Base-by-base conservation (phyloP, 2,329 filamentous ascomycete genomes). In the Capronia americana region DNA sequence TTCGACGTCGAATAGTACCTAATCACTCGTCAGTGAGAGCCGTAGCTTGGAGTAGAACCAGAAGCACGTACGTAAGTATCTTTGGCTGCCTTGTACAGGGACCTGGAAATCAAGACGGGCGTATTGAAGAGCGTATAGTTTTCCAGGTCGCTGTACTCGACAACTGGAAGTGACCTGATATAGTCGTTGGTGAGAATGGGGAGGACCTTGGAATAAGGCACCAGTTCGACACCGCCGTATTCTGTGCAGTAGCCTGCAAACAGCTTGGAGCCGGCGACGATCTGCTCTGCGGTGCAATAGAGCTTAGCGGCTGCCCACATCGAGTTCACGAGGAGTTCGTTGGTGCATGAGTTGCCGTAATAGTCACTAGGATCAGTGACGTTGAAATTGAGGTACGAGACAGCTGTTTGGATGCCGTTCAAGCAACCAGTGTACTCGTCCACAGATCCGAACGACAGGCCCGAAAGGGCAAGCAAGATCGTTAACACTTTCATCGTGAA, bases 251-350 rank as follows among this genome's bases (percentile, higher is more conserved):
- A 63, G 3, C 41, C 61, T 2, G 5, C 51, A 23, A 60, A 46
- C 48, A 58, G n/a, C 14, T 65, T 57, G 3, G 50, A 32, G 23
- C 76, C 71, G 4, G 66, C 73, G 20, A 75, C 73, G 1, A 63
- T 66, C 2, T 77, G 68, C 5, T 51, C 34, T 8, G 58, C 30
- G 17, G 61, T 57, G 53, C 78, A 80, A 58, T 77, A 77, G 0
- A 74, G 24, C 3, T 76, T 74, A 0, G 75, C 73, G 1, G 77
- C 73, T 2, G 77, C 77, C 61, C 79, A 80, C 12, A 78, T 75
- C 1, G 78, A 80, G 2, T 70, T 70, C 1, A 78, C 76, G 30
- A 72, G 66, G 1, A 78, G 67, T 0, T 71, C 62, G 64, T 79
- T 78, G 23, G 72, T 75, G 59, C 78, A 80, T 38, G 26, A 3